phyloP scores from a whole-genome alignment of 2,329 filamentous ascomycete genomes.

The Pseudocercospora crystallina region DNA sequence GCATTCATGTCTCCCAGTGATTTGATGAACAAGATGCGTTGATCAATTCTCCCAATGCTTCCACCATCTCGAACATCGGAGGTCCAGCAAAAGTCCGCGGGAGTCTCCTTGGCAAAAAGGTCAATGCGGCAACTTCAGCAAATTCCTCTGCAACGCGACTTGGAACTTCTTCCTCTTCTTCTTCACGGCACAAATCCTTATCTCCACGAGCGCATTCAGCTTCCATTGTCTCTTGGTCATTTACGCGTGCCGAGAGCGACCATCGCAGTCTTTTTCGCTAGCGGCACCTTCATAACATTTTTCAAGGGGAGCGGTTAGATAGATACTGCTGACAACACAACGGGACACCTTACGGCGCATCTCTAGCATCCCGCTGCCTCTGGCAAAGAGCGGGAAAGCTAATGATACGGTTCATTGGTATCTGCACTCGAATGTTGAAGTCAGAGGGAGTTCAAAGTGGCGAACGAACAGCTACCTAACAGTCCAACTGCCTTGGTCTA shows the following conservation, averaged over 20 bases:
- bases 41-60: neutral
- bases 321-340: constrained; percentile 78
- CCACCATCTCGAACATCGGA: neutral
- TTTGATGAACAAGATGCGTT: neutral
- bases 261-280: constrained; percentile 93
- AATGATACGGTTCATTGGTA: no score
- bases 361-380: neutral
- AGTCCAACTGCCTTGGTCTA: neutral
- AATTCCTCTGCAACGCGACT: no score
- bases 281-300: constrained; percentile 72
- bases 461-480: neutral
- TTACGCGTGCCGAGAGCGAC: constrained; percentile 81
- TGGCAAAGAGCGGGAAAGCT: no score
- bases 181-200: constrained; percentile 77
- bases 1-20: constrained; percentile 41
- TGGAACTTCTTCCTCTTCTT: constrained; percentile 16
- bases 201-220: constrained; percentile 72
- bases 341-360: neutral
- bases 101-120: no score
- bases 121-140: no score
- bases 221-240: constrained; percentile 84
- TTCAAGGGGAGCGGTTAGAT: constrained; percentile 90
- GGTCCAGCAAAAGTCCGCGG: neutral
- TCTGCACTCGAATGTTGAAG: no score
- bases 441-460: no score